Conservation (phyloP, 2,329 filamentous ascomycete species). For the Fusarium sp. region DNA sequence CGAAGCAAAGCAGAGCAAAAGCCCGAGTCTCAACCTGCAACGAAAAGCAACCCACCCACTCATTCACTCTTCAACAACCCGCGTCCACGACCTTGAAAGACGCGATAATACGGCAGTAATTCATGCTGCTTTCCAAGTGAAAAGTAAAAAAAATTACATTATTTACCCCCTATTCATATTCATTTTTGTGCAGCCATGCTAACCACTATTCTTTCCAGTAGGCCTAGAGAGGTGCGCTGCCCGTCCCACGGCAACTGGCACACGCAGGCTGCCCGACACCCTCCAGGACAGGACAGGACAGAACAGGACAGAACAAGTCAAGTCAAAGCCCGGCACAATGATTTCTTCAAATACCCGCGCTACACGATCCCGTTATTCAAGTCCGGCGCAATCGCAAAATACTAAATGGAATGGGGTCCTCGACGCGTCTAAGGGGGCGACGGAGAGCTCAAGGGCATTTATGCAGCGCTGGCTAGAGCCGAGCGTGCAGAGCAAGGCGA, state of each 20-base stretch:
- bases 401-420: slow-evolving; percentile 49
- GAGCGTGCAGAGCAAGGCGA: slow-evolving; percentile 70
- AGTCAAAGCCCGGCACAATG: slow-evolving; percentile 44
- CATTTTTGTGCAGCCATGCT: slow-evolving; percentile 19
- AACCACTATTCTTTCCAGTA: slow-evolving; percentile 31
- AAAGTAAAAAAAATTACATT: slow-evolving; percentile 42
- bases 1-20: slow-evolving; percentile 32
- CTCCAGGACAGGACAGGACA: slow-evolving; percentile 2
- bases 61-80: slow-evolving; percentile 43
- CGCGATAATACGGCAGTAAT: slow-evolving; percentile 50
- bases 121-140: slow-evolving; percentile 49
- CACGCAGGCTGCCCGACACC: slow-evolving; percentile 15
- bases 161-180: slow-evolving; percentile 8
- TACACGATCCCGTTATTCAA: slow-evolving; percentile 68
- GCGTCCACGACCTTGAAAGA: slow-evolving; percentile 48
- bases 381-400: slow-evolving; percentile 57
- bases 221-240: slow-evolving; percentile 50
- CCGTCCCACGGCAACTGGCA: slow-evolving; percentile 44
- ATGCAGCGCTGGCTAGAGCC: slow-evolving; percentile 71
- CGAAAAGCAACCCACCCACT: slow-evolving; percentile 40
- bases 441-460: slow-evolving; percentile 58
- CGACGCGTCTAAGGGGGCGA: slow-evolving; percentile 53
- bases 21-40: slow-evolving; percentile 36
- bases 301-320: slow-evolving; percentile 11
- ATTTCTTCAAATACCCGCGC: slow-evolving; percentile 61